These are phyloP conservation scores for Talaromyces piceae DNA, from an alignment of 2,329 filamentous ascomycete species.

Conservation along the genomic window DNA sequence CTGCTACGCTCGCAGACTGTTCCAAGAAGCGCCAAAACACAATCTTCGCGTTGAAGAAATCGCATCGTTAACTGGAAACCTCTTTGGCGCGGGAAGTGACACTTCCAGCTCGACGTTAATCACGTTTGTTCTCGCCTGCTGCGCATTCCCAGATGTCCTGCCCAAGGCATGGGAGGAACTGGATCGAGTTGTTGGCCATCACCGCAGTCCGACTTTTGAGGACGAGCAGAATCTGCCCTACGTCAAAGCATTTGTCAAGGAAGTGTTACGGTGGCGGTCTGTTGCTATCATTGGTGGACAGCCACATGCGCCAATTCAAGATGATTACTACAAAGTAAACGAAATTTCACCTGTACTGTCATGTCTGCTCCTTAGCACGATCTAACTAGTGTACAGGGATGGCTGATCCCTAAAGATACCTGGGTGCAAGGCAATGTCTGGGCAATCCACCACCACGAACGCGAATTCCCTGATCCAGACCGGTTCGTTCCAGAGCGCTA, in stretches of 20 bases:
- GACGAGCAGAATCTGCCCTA: constrained; percentile 24
- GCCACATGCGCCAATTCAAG: constrained; percentile 18
- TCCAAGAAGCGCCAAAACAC: constrained; percentile 43
- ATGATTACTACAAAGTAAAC: constrained; percentile 16
- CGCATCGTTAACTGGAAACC: constrained; percentile 40
- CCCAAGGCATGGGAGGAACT: constrained; percentile 32
- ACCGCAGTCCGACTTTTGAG: constrained; percentile 25
- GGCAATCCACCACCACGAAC: constrained; percentile 36
- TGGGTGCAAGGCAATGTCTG: constrained; percentile 38
- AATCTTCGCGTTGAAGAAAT: constrained; percentile 40
- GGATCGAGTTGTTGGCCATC: constrained; percentile 25
- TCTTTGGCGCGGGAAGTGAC: constrained; percentile 24
- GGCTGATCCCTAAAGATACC: constrained; percentile 41
- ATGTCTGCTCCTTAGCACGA: constrained; percentile 21
- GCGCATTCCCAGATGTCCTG: constrained; percentile 25
- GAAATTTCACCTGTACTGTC: not conserved
- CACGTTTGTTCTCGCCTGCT: constrained; percentile 16
- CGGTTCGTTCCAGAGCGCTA: constrained; percentile 30
- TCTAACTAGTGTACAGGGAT: constrained; percentile 21
- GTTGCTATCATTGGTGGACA: constrained; percentile 14
- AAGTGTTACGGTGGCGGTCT: constrained; percentile 22
- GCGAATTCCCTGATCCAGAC: constrained; percentile 32
- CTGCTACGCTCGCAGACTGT: constrained; percentile 43
- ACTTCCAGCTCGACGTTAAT: constrained; percentile 23
- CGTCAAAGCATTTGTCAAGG: constrained; percentile 24